Conservation (phyloP, 805 yeast genomes). For the Ogataea thermomethanolica region DNA sequence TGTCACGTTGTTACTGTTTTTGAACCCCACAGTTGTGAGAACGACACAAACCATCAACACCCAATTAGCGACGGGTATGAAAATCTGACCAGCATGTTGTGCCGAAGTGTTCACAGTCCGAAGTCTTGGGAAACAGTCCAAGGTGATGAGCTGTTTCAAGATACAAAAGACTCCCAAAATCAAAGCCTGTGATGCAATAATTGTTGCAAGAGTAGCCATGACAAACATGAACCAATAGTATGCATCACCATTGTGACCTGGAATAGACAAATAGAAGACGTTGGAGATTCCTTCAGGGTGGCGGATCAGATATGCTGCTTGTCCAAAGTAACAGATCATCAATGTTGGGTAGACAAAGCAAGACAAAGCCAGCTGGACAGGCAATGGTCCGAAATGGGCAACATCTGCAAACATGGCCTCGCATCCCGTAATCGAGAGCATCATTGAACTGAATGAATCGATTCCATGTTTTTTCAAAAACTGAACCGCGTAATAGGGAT, state of each 20-base stretch:
- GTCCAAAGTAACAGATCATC: constrained; percentile 54
- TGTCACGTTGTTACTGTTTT: constrained; percentile 46
- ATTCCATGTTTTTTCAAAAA: constrained; percentile 35
- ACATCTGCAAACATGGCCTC: constrained; percentile 67
- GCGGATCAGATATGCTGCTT: constrained; percentile 45
- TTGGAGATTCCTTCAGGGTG: constrained; percentile 40
- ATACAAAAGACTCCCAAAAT: constrained; percentile 55
- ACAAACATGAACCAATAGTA: constrained; percentile 51
- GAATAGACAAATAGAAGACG: constrained; percentile 48
- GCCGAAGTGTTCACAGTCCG: constrained; percentile 44
- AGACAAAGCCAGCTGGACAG: constrained; percentile 47
- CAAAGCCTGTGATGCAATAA: constrained; percentile 60
- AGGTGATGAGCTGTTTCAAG: constrained; percentile 47
- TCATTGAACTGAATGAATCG: constrained; percentile 46
- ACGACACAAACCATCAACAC: constrained; percentile 49
- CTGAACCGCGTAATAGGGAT: constrained; percentile 50
- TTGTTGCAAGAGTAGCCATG: constrained; percentile 50
- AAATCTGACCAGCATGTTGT: constrained; percentile 46
- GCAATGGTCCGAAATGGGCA: constrained; percentile 50
- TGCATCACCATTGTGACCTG: constrained; percentile 44
- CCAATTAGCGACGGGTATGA: constrained; percentile 49
- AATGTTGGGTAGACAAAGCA: constrained; percentile 50
- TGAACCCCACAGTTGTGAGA: constrained; percentile 50
- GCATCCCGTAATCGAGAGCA: constrained; percentile 55
- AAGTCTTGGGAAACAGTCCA: constrained; percentile 53